phyloP scores from a whole-genome alignment of 331 rosid species.

The Dryas integrifolia region DNA sequence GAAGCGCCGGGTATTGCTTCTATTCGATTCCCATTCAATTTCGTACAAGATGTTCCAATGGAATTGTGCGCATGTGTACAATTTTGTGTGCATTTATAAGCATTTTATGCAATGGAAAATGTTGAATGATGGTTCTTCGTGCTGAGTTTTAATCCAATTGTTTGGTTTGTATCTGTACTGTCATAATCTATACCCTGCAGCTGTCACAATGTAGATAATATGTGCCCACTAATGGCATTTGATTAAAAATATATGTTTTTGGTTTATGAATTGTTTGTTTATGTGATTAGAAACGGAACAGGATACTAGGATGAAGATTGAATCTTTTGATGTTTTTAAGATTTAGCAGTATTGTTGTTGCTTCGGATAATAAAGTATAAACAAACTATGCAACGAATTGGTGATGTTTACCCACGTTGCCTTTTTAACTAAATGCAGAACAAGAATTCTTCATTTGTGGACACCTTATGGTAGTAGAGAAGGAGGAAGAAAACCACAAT shows the following conservation, averaged over 20 bases:
- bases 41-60: background rate
- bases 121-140: background rate
- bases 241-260: background rate
- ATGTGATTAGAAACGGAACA: background rate
- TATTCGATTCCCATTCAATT: background rate
- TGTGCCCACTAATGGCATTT: background rate
- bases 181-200: background rate
- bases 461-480: background rate
- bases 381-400: background rate
- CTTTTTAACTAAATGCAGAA: background rate
- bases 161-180: background rate
- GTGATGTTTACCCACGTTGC: background rate
- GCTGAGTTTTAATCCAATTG: background rate
- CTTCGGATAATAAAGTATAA: too few relatives aligned
- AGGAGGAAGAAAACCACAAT: background rate
- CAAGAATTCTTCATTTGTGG: background rate
- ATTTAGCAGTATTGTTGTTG: background rate
- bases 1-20: conserved; percentile 68
- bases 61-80: conserved; percentile 6
- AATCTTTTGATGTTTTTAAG: background rate
- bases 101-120: background rate
- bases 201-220: background rate
- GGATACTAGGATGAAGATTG: background rate
- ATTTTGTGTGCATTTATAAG: background rate
- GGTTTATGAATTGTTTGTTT: background rate